A percentile compares a stretch with the other conserved stretches of the same genome.
phyloP scores from a whole-genome alignment of 164 flowering plant species.

The Vitis cinerea region DNA sequence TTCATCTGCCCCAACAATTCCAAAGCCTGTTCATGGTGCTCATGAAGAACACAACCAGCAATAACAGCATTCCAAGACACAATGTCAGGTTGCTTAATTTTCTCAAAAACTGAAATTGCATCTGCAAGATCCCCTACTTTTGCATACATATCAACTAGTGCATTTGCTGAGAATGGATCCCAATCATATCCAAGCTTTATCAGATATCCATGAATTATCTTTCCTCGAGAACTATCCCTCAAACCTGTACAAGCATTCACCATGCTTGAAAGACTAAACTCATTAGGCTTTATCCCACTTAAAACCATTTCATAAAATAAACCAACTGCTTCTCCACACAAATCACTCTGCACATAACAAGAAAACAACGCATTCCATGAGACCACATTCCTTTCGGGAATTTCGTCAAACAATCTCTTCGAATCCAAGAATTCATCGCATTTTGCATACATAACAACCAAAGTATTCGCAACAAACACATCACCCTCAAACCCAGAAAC shows the following conservation, averaged over 20 bases:
- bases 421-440: constrained; percentile 58
- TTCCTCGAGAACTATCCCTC: constrained; percentile 48
- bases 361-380: constrained; percentile 81
- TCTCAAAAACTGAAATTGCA: constrained; percentile 49
- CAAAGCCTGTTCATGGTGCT: constrained; percentile 42
- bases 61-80: constrained; percentile 84
- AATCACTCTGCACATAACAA: constrained; percentile 55
- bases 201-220: constrained; percentile 60
- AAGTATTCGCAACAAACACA: constrained; percentile 63
- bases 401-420: constrained; percentile 55
- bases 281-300: constrained; percentile 57
- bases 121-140: constrained; percentile 54
- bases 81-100: constrained; percentile 49
- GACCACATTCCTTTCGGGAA: constrained; percentile 52
- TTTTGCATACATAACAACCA: constrained; percentile 80
- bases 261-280: constrained; percentile 62
- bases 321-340: constrained; percentile 42
- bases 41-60: constrained; percentile 77
- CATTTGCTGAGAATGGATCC: constrained; percentile 65
- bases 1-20: constrained; percentile 52
- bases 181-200: constrained; percentile 59
- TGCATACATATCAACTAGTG: constrained; percentile 82
- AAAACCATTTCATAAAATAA: constrained; percentile 64
- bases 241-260: constrained; percentile 62
- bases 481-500: constrained; percentile 60